A percentile compares a stretch with the other conserved stretches of the same genome.
Evolutionary conservation across 129 eudicot species (phyloP).

Genomic region (Mikania micrantha): DNA sequence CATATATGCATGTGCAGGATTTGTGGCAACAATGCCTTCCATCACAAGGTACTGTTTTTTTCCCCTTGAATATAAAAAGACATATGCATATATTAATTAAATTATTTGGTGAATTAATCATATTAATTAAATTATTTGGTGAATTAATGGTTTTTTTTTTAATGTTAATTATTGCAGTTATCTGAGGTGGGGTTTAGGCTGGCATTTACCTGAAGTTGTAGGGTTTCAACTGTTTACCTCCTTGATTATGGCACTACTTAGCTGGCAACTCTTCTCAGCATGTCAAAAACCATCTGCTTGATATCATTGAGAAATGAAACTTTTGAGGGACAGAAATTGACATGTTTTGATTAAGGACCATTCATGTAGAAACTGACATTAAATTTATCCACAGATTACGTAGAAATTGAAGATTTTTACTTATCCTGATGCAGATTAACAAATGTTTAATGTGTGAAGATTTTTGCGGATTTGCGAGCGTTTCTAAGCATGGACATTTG

Average conservation of each 20-base stretch:
- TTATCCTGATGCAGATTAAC: neutral
- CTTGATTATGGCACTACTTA: slow-evolving; percentile 75
- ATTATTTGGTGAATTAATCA: neutral
- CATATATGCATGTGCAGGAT: slow-evolving; percentile 76
- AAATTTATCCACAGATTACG: neutral
- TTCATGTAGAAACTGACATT: slow-evolving; percentile 24
- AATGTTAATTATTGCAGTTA: slow-evolving; percentile 52
- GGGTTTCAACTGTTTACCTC: slow-evolving; percentile 85
- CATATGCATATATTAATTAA: neutral
- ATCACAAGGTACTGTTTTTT: slow-evolving; percentile 61
- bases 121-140: neutral
- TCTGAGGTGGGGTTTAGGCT: slow-evolving; percentile 73
- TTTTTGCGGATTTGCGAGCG: no score
- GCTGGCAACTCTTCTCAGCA: slow-evolving; percentile 95
- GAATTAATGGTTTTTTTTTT: neutral
- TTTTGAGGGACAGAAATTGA: slow-evolving; percentile 7
- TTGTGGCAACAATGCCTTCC: slow-evolving; percentile 97
- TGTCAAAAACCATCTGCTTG: slow-evolving; percentile 76
- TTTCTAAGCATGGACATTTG: no score
- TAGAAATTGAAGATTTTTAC: neutral
- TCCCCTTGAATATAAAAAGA: neutral
- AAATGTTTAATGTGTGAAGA: no score
- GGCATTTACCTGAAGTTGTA: slow-evolving; percentile 90
- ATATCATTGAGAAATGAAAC: slow-evolving; percentile 23
- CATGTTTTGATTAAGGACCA: slow-evolving; percentile 2